Conservation (phyloP, 768 basidiomycete species). For the Pisolithus sp. region DNA sequence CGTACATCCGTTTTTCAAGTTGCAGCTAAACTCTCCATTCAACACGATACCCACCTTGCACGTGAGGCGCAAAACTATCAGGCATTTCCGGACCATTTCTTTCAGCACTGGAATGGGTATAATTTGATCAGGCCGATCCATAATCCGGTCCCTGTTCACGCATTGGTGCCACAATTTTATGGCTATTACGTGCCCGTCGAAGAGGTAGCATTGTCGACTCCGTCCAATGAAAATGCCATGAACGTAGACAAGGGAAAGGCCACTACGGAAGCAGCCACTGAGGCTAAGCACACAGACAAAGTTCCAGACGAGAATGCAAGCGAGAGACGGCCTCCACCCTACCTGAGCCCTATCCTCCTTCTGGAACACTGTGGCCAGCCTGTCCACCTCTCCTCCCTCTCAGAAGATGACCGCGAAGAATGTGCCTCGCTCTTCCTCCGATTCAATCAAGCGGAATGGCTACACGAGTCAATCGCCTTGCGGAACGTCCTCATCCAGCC, state of each 20-base stretch:
- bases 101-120: conserved; percentile 21
- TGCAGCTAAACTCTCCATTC: conserved; percentile 38
- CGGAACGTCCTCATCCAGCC: conserved; percentile 41
- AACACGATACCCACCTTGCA: conserved; percentile 31
- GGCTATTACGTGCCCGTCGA: conserved; percentile 43
- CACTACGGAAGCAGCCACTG: no score
- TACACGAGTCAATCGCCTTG: conserved; percentile 36
- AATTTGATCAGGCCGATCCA: conserved; percentile 23
- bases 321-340: conserved; percentile 1
- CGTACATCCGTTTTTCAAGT: conserved; percentile 35
- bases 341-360: conserved; percentile 38
- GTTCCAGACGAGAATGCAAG: no score
- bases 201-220: neutral
- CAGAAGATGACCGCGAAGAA: conserved; percentile 34
- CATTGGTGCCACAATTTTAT: conserved; percentile 56
- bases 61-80: conserved; percentile 25
- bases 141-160: conserved; percentile 40
- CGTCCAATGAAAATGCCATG: no score
- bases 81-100: conserved; percentile 21
- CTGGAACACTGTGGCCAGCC: conserved; percentile 42
- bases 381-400: conserved; percentile 23
- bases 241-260: no score
- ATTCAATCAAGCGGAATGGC: conserved; percentile 33
- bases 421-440: conserved; percentile 35
- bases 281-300: no score